Evolutionary conservation across 768 basidiomycete species (phyloP).

Genomic region (Lactarius sanguifluus): DNA sequence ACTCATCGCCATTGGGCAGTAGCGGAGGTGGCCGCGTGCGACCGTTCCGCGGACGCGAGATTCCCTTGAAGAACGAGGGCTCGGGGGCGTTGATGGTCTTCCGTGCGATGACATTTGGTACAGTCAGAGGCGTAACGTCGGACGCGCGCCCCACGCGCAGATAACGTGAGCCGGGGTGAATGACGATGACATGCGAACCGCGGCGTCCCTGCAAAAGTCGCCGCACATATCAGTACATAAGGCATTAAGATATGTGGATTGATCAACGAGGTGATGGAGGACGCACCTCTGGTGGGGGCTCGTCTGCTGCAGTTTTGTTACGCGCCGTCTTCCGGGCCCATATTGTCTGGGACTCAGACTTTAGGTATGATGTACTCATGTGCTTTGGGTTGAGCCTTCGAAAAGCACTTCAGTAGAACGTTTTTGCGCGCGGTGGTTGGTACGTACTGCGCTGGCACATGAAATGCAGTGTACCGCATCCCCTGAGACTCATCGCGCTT

Average conservation of each 20-base stretch:
- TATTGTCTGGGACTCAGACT: slow-evolving; percentile 68
- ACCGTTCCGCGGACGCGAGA: slow-evolving; percentile 54
- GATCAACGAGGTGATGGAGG: not conserved
- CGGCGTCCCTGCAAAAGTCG: slow-evolving; percentile 48
- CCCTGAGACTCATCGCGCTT: slow-evolving; percentile 75
- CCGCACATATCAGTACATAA: slow-evolving; percentile 1
- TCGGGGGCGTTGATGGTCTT: slow-evolving; percentile 50
- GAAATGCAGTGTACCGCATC: slow-evolving; percentile 76
- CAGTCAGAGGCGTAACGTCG: slow-evolving; percentile 66
- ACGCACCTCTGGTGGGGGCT: slow-evolving; percentile 32
- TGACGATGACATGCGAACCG: slow-evolving; percentile 74
- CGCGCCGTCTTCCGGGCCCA: slow-evolving; percentile 68
- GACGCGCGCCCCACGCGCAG: slow-evolving; percentile 75
- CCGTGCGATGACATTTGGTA: slow-evolving; percentile 74
- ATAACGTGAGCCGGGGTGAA: slow-evolving; percentile 76
- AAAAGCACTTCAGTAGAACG: not conserved
- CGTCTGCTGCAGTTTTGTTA: slow-evolving; percentile 19
- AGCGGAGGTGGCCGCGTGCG: slow-evolving; percentile 32
- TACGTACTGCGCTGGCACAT: slow-evolving; percentile 59
- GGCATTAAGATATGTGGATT: not conserved
- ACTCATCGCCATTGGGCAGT: slow-evolving; percentile 48
- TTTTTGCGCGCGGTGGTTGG: not conserved
- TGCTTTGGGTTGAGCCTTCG: slow-evolving; percentile 78
- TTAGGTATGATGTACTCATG: slow-evolving; percentile 73
- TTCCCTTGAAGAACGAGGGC: slow-evolving; percentile 47